Conservation (phyloP, 352 stramenopile species). For the Phytophthora pini region DNA sequence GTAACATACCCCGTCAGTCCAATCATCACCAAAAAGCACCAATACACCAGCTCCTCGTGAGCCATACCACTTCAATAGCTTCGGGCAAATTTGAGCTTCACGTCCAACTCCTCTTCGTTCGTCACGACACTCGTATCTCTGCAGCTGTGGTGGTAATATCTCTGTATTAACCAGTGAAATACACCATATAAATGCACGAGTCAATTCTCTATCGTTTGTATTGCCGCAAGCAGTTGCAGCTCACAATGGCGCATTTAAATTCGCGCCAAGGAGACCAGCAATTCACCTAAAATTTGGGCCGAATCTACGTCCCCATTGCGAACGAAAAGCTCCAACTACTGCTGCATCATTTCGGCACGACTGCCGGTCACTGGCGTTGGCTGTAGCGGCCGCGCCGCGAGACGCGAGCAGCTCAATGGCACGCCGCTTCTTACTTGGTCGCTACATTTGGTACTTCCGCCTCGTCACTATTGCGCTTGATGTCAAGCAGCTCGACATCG, state of each 20-base stretch:
- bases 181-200: slow-evolving; percentile 5
- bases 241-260: slow-evolving; percentile 76
- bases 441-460: slow-evolving; percentile 37
- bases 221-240: neutral
- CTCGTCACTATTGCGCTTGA: slow-evolving; percentile 80
- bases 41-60: too few species aligned
- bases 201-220: neutral
- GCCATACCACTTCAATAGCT: slow-evolving; percentile 65
- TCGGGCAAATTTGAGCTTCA: slow-evolving; percentile 73
- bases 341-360: slow-evolving; percentile 61
- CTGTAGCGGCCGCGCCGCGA: slow-evolving; percentile 8
- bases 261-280: slow-evolving; percentile 67
- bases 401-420: slow-evolving; percentile 25
- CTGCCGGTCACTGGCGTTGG: slow-evolving; percentile 1
- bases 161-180: slow-evolving; percentile 12
- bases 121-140: slow-evolving; percentile 28
- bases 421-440: slow-evolving; percentile 44
- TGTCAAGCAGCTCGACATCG: slow-evolving; percentile 97
- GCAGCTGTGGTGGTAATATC: slow-evolving; percentile 41
- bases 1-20: slow-evolving; percentile 4
- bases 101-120: slow-evolving; percentile 32
- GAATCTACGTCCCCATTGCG: slow-evolving; percentile 55
- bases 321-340: slow-evolving; percentile 65
- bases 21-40: neutral
- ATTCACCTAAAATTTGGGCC: slow-evolving; percentile 71